These are phyloP conservation scores for Purpureocillium lavendulum DNA, from an alignment of 2,329 filamentous ascomycete genomes.

Conservation along the genomic window DNA sequence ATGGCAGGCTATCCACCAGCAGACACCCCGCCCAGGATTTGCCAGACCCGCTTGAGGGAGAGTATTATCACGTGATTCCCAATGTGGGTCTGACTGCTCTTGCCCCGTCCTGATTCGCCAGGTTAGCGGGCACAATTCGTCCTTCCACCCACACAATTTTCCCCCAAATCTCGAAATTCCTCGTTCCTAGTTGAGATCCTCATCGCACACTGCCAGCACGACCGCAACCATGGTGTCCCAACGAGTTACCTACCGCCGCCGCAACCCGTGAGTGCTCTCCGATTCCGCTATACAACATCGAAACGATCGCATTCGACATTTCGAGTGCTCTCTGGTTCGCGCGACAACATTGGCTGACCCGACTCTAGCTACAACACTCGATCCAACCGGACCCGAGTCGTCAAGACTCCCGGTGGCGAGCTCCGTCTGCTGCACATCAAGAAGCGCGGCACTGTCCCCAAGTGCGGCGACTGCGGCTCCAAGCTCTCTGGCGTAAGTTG, in stretches of 20 bases:
- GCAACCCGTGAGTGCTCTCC: slow-evolving; percentile 61
- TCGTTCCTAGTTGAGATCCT: slow-evolving; percentile 24
- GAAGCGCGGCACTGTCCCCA: slow-evolving; percentile 97
- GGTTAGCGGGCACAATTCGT: slow-evolving; percentile 27
- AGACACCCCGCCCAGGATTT: no score
- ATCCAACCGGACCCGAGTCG: slow-evolving; percentile 91
- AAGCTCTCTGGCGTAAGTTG: slow-evolving; percentile 95
- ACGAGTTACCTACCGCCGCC: slow-evolving; percentile 63
- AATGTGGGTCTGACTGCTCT: background rate
- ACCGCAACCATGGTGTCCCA: slow-evolving; percentile 50
- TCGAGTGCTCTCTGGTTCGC: background rate
- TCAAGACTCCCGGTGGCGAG: slow-evolving; percentile 95
- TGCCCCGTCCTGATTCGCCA: slow-evolving; percentile 24
- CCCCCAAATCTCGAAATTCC: slow-evolving; percentile 32
- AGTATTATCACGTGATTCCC: no score
- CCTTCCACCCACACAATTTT: slow-evolving; percentile 33
- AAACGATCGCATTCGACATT: slow-evolving; percentile 4
- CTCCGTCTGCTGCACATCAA: slow-evolving; percentile 98
- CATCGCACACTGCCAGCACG: slow-evolving; percentile 26
- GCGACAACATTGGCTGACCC: slow-evolving; percentile 14
- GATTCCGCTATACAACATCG: background rate
- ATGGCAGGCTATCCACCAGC: no score
- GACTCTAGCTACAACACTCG: slow-evolving; percentile 83
- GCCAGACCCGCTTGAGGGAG: no score
- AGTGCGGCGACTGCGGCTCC: slow-evolving; percentile 98